Base-by-base conservation (phyloP, 2,329 filamentous ascomycete species). In the Arthrobotrys sinensis region DNA sequence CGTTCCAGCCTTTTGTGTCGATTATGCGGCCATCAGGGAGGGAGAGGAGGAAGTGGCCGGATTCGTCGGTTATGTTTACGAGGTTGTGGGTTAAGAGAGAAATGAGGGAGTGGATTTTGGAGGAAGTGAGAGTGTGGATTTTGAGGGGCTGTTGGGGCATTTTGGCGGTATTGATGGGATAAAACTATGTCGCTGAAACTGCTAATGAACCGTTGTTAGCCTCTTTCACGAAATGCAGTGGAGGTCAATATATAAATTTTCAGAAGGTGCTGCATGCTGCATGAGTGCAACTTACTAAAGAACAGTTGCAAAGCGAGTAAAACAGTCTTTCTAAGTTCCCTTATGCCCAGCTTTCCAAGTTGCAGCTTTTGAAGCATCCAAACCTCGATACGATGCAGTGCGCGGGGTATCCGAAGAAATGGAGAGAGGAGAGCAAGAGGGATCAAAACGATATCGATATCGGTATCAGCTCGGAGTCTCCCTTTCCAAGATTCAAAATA, bases 1-100 rank as follows among this genome's bases (percentile, higher is more conserved):
- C 91, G 80, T 91, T 88, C 92, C 92, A 95, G 72, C 91, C 92
- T 84, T 95, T 95, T 72, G 92, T 94, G 84, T 94, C 92, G 82
- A 95, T 94, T 62, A 94, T 86, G 40, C 91, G 88, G 72, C 92
- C 92, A 81, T 94, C 92, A 1, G 88, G 86, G 40, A 95, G 87
- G 19, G 87, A 89, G 76, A 94, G 86, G 24, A 94, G 86, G 83
- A 93, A 94, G 82, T 92, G 87, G 62, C 92, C 92, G 0, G 91
- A 92, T 45, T 87, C 88, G 85, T 95, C 92, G 82, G 90, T 89
- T 85, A 94, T 94, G 84, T 92, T 92, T 83, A 94, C 88, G 48
- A 95, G 87, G 82, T 92, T 92, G 82, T 91, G 85, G 81, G 93
- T 93, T 75, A 94, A 86, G 16, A 89, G 86, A 45, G 89, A 86